These are phyloP conservation scores for Exophiala dermatitidis DNA, from an alignment of 2,329 filamentous ascomycete species.

Conservation along the genomic window DNA sequence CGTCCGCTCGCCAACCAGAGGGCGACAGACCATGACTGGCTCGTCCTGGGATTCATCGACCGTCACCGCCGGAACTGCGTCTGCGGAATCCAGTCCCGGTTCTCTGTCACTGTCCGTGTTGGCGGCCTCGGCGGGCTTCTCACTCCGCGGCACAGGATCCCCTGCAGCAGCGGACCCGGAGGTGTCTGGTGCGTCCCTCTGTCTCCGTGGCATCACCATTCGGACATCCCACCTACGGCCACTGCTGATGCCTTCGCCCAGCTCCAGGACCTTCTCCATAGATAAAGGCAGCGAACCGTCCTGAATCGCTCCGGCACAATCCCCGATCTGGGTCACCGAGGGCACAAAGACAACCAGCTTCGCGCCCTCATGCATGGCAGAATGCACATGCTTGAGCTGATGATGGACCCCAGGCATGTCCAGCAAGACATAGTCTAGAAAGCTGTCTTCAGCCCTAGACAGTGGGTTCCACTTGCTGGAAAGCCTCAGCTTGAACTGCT, in stretches of 20 bases:
- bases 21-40: slow-evolving; percentile 46
- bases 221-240: slow-evolving; percentile 45
- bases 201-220: slow-evolving; percentile 29
- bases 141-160: slow-evolving; percentile 19
- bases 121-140: neutral
- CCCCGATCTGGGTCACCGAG: slow-evolving; percentile 68
- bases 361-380: slow-evolving; percentile 56
- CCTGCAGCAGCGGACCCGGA: neutral
- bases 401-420: slow-evolving; percentile 61
- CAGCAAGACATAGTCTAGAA: slow-evolving; percentile 64
- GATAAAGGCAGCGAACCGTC: slow-evolving; percentile 49
- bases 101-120: neutral
- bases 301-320: slow-evolving; percentile 52
- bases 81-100: neutral
- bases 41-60: slow-evolving; percentile 22
- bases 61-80: neutral
- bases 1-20: slow-evolving; percentile 43
- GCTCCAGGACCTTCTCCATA: slow-evolving; percentile 40
- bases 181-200: slow-evolving; percentile 30
- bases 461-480: slow-evolving; percentile 1
- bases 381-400: slow-evolving; percentile 40
- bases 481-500: slow-evolving; percentile 28
- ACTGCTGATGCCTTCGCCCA: slow-evolving; percentile 40
- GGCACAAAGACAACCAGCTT: slow-evolving; percentile 65
- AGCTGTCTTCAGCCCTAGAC: slow-evolving; percentile 42